A percentile compares a stretch with the other conserved stretches of the same genome.
Evolutionary conservation across 139 green algal genomes (phyloP).

Genomic region (Edaphochlamys debaryana): DNA sequence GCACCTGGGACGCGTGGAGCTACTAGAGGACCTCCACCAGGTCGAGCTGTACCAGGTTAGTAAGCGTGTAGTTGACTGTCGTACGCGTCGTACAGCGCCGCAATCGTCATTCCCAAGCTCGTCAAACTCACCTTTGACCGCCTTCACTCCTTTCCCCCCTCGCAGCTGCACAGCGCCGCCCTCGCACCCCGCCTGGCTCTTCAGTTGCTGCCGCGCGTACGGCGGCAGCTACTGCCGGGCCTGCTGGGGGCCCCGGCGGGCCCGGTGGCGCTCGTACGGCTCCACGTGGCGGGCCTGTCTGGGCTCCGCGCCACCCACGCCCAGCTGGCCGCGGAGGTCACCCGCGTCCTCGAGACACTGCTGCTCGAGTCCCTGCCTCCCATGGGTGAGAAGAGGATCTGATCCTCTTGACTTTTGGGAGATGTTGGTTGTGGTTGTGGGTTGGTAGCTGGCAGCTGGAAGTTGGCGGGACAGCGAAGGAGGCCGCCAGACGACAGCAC

Average conservation of each 20-base stretch:
- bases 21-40: background rate
- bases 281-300: slow-evolving; percentile 8
- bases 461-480: too few species aligned
- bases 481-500: too few species aligned
- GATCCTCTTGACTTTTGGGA: too few species aligned
- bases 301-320: background rate
- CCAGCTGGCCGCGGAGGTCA: background rate
- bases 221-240: slow-evolving; percentile 18
- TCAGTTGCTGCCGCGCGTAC: slow-evolving; percentile 1
- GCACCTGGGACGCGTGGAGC: slow-evolving; percentile 28
- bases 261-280: background rate
- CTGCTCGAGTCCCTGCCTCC: slow-evolving; percentile 18
- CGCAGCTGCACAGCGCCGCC: background rate
- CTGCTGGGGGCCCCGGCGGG: background rate
- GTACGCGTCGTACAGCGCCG: too few species aligned
- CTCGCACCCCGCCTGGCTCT: slow-evolving; percentile 9
- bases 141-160: background rate
- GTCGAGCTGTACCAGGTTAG: slow-evolving; percentile 29
- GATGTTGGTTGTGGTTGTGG: too few species aligned
- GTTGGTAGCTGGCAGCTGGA: too few species aligned
- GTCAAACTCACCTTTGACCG: background rate
- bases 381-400: too few species aligned
- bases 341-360: background rate
- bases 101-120: background rate
- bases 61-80: background rate